phyloP scores from a whole-genome alignment of 2,329 filamentous ascomycete species.

The Rutstroemia sp. region DNA sequence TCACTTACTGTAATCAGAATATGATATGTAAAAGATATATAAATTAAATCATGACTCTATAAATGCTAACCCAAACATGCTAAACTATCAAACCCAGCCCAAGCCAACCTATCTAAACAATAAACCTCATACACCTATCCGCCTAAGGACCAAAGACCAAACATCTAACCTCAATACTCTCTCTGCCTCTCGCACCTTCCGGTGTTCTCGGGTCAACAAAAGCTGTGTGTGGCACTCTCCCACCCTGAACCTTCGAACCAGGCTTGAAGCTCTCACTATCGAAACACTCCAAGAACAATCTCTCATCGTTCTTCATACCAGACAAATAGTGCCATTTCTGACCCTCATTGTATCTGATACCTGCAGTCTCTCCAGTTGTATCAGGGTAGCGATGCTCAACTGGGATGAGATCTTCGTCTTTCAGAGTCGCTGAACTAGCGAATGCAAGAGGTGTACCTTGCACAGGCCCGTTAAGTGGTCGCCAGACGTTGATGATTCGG shows the following conservation, averaged over 20 bases:
- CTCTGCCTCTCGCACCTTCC: slow-evolving; percentile 60
- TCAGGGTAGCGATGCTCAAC: slow-evolving; percentile 29
- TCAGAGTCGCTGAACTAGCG: slow-evolving; percentile 23
- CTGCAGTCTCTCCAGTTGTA: slow-evolving; percentile 27
- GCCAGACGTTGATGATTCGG: slow-evolving; percentile 83
- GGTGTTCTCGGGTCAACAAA: slow-evolving; percentile 71
- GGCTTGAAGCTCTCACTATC: slow-evolving; percentile 37
- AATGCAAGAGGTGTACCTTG: slow-evolving; percentile 26
- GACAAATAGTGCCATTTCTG: slow-evolving; percentile 30
- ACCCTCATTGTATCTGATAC: slow-evolving; percentile 25
- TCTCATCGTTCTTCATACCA: slow-evolving; percentile 29
- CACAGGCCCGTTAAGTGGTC: slow-evolving; percentile 29
- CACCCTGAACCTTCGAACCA: slow-evolving; percentile 42
- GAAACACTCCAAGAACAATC: slow-evolving; percentile 29
- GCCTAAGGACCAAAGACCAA: slow-evolving; percentile 62
- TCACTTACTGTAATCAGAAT: no score
- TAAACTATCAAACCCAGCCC: no score
- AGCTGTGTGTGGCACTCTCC: slow-evolving; percentile 48
- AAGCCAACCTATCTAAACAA: no score
- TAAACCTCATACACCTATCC: neutral
- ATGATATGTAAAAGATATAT: no score
- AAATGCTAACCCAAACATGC: no score
- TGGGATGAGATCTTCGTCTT: slow-evolving; percentile 27
- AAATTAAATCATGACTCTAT: no score
- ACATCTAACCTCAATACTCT: slow-evolving; percentile 85